These are phyloP conservation scores for Aethionema arabicum DNA, from an alignment of 345 rosid genomes.

Conservation along the genomic window DNA sequence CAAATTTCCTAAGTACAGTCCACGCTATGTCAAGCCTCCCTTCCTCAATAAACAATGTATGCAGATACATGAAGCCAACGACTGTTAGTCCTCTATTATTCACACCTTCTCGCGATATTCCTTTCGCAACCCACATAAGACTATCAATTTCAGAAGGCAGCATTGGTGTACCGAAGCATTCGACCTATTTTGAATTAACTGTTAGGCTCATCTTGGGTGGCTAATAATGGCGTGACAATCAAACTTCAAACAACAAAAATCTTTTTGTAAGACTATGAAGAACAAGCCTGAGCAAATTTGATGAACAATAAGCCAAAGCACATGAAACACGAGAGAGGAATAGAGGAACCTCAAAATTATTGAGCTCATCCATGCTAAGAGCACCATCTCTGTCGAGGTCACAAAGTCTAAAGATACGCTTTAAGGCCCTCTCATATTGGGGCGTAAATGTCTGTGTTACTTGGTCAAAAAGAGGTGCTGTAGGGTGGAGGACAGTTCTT, in stretches of 20 bases:
- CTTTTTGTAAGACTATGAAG: background rate
- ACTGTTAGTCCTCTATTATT: constrained; percentile 89
- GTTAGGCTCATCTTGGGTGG: constrained; percentile 27
- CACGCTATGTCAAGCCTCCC: constrained; percentile 99
- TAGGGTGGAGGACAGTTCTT: constrained; percentile 96
- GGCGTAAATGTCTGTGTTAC: constrained; percentile 88
- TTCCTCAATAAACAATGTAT: constrained; percentile 93
- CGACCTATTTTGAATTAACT: constrained; percentile 60
- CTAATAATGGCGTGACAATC: constrained; percentile 1
- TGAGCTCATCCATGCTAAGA: constrained; percentile 86
- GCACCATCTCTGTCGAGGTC: constrained; percentile 96
- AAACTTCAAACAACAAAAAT: background rate
- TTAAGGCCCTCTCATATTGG: constrained; percentile 90
- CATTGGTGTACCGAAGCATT: constrained; percentile 91
- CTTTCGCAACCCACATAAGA: constrained; percentile 94
- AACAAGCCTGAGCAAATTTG: background rate
- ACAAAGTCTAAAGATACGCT: constrained; percentile 93
- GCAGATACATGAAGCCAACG: constrained; percentile 93
- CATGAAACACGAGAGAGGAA: constrained; percentile 13
- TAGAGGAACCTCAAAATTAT: constrained; percentile 49
- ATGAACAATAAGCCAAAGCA: constrained; percentile 3
- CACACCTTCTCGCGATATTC: constrained; percentile 86
- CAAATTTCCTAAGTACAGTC: constrained; percentile 92
- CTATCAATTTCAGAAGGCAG: constrained; percentile 95
- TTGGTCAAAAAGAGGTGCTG: constrained; percentile 91